phyloP scores from a whole-genome alignment of 768 basidiomycete genomes.

The Hypholoma sublateritium region DNA sequence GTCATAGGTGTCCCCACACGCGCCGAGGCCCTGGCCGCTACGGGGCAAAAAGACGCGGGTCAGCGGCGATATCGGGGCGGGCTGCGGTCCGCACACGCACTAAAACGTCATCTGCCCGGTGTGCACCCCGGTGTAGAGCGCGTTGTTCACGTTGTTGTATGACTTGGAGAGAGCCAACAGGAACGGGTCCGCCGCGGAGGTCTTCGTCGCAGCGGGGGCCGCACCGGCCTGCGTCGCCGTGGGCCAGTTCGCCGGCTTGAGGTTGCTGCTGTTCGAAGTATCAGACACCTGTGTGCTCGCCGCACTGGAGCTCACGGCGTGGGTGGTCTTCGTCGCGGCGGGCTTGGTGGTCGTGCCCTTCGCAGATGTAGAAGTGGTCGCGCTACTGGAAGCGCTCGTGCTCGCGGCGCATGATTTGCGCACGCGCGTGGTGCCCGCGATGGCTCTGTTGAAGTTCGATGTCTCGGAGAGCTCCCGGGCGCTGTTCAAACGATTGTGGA shows the following conservation, averaged over 20 bases:
- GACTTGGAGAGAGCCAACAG: conserved; percentile 10
- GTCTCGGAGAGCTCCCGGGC: background rate
- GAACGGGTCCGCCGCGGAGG: conserved; percentile 12
- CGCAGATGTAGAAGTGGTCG: background rate
- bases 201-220: conserved; percentile 9
- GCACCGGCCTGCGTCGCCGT: conserved; percentile 8
- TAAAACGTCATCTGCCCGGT: conserved; percentile 12
- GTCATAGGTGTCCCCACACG: conserved; percentile 14
- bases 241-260: conserved; percentile 6
- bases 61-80: background rate
- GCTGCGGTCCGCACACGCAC: background rate
- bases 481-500: conserved; percentile 8
- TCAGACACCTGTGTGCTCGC: background rate
- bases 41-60: background rate
- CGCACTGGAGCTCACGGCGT: background rate
- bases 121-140: conserved; percentile 8
- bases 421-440: background rate
- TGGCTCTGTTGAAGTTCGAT: background rate
- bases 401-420: background rate
- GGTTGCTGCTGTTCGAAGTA: background rate
- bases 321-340: background rate
- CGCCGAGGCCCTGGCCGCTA: conserved; percentile 13
- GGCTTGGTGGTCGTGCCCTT: background rate
- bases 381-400: background rate
- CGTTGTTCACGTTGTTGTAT: conserved; percentile 11